Percentiles rank a stretch among this genome's conserved stretches.
phyloP scores from a whole-genome alignment of 2,329 filamentous ascomycete species.

The Pezicula rhizophila region DNA sequence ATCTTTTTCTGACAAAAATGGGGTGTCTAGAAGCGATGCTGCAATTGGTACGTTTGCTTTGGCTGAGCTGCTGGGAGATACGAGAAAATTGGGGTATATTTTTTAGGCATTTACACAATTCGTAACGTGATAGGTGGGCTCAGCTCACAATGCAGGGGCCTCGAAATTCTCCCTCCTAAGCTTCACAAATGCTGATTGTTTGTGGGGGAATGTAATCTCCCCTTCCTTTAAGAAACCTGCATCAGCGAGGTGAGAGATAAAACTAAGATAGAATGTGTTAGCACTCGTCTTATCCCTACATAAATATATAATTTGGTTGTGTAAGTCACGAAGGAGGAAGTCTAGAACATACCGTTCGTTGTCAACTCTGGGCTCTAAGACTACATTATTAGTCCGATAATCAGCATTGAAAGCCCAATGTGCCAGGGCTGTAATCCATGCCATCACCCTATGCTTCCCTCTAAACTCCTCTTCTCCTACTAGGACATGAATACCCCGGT shows the following conservation, averaged over 20 bases:
- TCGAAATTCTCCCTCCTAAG: constrained; percentile 76
- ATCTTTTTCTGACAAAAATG: too few species aligned
- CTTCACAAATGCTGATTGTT: constrained; percentile 82
- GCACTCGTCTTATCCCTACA: background rate
- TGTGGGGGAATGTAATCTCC: constrained; percentile 84
- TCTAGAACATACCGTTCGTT: constrained; percentile 76
- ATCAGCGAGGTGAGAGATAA: constrained; percentile 62
- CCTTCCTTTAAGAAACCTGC: constrained; percentile 81
- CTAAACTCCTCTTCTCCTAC: constrained; percentile 90
- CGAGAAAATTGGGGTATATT: too few species aligned
- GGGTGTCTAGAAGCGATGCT: too few species aligned
- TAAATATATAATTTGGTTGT: too few species aligned
- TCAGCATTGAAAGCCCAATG: constrained; percentile 80
- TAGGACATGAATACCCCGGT: constrained; percentile 81
- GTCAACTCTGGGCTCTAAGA: constrained; percentile 85
- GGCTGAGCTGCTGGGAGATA: too few species aligned
- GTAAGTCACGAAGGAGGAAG: constrained; percentile 16
- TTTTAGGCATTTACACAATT: too few species aligned
- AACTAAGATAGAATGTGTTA: constrained; percentile 34
- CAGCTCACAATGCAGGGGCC: constrained; percentile 44
- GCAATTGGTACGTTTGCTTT: too few species aligned
- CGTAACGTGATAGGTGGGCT: too few species aligned
- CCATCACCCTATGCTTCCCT: constrained; percentile 66
- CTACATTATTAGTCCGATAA: constrained; percentile 72
- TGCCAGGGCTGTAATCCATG: constrained; percentile 81